phyloP scores from a whole-genome alignment of 2,329 filamentous ascomycete species.

The Aureobasidium namibiae region DNA sequence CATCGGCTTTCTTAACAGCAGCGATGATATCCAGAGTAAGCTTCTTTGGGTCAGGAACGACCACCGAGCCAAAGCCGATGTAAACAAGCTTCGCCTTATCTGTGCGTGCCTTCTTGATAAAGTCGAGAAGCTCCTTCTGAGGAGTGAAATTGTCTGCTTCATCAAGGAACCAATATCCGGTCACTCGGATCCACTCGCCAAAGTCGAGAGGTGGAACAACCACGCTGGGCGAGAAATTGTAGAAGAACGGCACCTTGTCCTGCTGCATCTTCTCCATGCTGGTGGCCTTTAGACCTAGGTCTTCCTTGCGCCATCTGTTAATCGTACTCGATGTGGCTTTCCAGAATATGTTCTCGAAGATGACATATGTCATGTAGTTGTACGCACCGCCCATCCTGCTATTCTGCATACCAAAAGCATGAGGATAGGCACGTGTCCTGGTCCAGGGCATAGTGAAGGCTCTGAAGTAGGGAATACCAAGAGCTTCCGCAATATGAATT shows the following conservation, averaged over 20 bases:
- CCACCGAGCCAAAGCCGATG: slow-evolving; percentile 93
- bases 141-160: slow-evolving; percentile 63
- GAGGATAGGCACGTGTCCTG: slow-evolving; percentile 86
- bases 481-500: slow-evolving; percentile 91
- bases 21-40: slow-evolving; percentile 91
- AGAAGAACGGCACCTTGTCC: slow-evolving; percentile 96
- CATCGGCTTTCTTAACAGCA: slow-evolving; percentile 81
- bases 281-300: slow-evolving; percentile 70
- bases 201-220: slow-evolving; percentile 93
- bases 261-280: slow-evolving; percentile 84
- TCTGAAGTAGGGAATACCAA: slow-evolving; percentile 89
- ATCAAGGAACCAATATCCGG: slow-evolving; percentile 96
- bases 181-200: slow-evolving; percentile 94
- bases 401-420: slow-evolving; percentile 88
- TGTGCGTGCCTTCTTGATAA: slow-evolving; percentile 71
- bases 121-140: slow-evolving; percentile 64
- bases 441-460: slow-evolving; percentile 99
- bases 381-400: slow-evolving; percentile 92
- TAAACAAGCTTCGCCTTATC: slow-evolving; percentile 92
- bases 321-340: slow-evolving; percentile 83
- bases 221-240: slow-evolving; percentile 91
- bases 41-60: slow-evolving; percentile 79
- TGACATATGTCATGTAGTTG: slow-evolving; percentile 89
- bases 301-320: slow-evolving; percentile 82
- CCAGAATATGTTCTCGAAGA: slow-evolving; percentile 98